phyloP scores from a whole-genome alignment of 371 early-diverging fungal species.

The Rhizopus delemar region DNA sequence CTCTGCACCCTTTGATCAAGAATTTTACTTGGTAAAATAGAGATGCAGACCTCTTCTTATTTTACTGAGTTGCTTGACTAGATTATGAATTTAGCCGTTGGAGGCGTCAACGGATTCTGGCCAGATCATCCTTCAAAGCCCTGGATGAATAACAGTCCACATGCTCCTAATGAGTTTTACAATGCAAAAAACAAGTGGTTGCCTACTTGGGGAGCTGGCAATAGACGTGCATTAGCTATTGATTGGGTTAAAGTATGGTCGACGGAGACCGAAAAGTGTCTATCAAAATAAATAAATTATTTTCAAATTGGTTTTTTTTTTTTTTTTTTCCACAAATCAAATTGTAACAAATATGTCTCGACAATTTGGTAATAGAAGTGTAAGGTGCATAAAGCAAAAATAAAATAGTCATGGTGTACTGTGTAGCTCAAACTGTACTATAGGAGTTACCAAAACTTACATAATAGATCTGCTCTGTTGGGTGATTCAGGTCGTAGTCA shows the following conservation, averaged over 20 bases:
- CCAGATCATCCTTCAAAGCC: slow-evolving; percentile 58
- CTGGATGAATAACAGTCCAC: slow-evolving; percentile 52
- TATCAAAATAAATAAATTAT: background rate
- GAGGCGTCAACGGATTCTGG: slow-evolving; percentile 66
- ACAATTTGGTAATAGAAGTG: slow-evolving; percentile 47
- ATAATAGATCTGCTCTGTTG: slow-evolving; percentile 45
- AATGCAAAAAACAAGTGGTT: slow-evolving; percentile 52
- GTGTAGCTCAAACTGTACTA: background rate
- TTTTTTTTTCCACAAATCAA: background rate
- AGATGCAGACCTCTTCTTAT: background rate
- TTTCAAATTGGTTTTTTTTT: background rate
- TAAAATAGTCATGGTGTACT: background rate
- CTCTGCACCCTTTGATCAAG: slow-evolving; percentile 68
- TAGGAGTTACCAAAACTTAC: slow-evolving; percentile 52
- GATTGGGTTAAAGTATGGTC: slow-evolving; percentile 62
- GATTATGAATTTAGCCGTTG: slow-evolving; percentile 72
- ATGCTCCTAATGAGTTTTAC: slow-evolving; percentile 57
- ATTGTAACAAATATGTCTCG: slow-evolving; percentile 29
- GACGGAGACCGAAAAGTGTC: slow-evolving; percentile 20
- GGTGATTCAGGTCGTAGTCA: slow-evolving; percentile 30
- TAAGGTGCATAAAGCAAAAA: slow-evolving; percentile 28
- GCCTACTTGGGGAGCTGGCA: slow-evolving; percentile 56
- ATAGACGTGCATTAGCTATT: slow-evolving; percentile 56
- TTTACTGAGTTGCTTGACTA: slow-evolving; percentile 5
- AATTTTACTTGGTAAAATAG: slow-evolving; percentile 54